These are phyloP conservation scores for Eucalyptus cloeziana DNA, from an alignment of 345 rosid genomes.

Conservation along the genomic window DNA sequence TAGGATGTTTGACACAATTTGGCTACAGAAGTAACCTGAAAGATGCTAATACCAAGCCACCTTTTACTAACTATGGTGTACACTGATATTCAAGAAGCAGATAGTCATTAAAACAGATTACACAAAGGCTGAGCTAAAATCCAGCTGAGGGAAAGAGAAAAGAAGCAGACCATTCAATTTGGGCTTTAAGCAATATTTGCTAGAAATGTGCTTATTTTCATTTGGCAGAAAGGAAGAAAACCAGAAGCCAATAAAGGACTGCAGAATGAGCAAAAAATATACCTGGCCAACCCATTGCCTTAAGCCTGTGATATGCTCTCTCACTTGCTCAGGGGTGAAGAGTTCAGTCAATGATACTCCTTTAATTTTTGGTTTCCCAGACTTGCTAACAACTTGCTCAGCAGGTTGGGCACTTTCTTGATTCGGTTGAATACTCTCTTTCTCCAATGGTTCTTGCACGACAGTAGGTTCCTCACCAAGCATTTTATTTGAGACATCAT, in stretches of 20 bases:
- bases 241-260: neutral
- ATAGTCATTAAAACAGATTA: neutral
- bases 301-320: slow-evolving; percentile 87
- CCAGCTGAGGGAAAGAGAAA: neutral
- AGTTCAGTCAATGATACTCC: slow-evolving; percentile 94
- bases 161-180: neutral
- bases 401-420: slow-evolving; percentile 41
- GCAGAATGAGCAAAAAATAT: neutral
- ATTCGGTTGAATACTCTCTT: slow-evolving; percentile 35
- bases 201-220: neutral
- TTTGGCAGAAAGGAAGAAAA: neutral
- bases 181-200: neutral
- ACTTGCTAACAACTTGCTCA: slow-evolving; percentile 46
- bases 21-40: neutral
- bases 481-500: slow-evolving; percentile 26
- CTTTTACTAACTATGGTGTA: neutral
- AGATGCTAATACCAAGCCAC: neutral
- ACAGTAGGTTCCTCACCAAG: slow-evolving; percentile 25
- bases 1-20: neutral
- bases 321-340: slow-evolving; percentile 96
- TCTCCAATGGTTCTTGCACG: slow-evolving; percentile 11
- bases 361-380: slow-evolving; percentile 92
- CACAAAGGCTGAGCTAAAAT: neutral
- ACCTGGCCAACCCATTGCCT: slow-evolving; percentile 99
- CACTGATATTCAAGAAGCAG: neutral